A percentile compares a stretch with the other conserved stretches of the same genome.
Evolutionary conservation across 441 rosid genomes (phyloP).

Genomic region (Arabidopsis lyrata): DNA sequence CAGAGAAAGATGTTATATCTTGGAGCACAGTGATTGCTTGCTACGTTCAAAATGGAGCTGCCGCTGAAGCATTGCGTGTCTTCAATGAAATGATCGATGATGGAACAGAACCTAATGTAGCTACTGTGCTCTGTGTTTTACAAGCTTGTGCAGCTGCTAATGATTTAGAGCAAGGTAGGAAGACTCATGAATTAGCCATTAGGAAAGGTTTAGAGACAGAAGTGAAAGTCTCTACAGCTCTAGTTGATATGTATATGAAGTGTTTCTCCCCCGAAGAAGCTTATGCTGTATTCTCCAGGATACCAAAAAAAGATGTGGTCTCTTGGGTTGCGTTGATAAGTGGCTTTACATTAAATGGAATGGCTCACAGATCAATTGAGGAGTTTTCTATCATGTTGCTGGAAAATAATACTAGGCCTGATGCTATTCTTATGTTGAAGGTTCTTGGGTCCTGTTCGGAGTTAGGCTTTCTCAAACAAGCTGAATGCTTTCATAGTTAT

Average conservation of each 20-base stretch:
- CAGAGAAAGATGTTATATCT: conserved; percentile 58
- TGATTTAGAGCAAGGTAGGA: conserved; percentile 56
- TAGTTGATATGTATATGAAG: conserved; percentile 69
- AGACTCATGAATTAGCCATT: conserved; percentile 52
- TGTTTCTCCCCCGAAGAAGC: conserved; percentile 57
- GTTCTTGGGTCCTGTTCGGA: conserved; percentile 59
- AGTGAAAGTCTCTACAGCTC: conserved; percentile 54
- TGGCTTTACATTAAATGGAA: conserved; percentile 61
- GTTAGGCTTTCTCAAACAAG: conserved; percentile 60
- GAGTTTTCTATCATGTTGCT: conserved; percentile 55
- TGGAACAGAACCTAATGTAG: conserved; percentile 49
- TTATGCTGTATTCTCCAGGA: conserved; percentile 54
- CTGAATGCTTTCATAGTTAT: conserved; percentile 57
- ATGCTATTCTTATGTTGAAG: conserved; percentile 64
- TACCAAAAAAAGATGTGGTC: conserved; percentile 58
- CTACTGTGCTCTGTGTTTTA: conserved; percentile 51
- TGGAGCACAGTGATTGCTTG: conserved; percentile 62
- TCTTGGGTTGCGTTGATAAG: conserved; percentile 63
- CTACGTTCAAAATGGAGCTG: conserved; percentile 50
- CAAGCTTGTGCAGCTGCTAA: conserved; percentile 58
- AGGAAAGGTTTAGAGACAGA: conserved; percentile 50
- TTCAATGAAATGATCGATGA: conserved; percentile 53
- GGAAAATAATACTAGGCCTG: conserved; percentile 48
- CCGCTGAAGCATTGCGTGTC: conserved; percentile 48
- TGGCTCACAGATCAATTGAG: conserved; percentile 50